A percentile compares a stretch with the other conserved stretches of the same genome.
phyloP scores from a whole-genome alignment of 164 flowering plant genomes.

The Akebia trifoliata region DNA sequence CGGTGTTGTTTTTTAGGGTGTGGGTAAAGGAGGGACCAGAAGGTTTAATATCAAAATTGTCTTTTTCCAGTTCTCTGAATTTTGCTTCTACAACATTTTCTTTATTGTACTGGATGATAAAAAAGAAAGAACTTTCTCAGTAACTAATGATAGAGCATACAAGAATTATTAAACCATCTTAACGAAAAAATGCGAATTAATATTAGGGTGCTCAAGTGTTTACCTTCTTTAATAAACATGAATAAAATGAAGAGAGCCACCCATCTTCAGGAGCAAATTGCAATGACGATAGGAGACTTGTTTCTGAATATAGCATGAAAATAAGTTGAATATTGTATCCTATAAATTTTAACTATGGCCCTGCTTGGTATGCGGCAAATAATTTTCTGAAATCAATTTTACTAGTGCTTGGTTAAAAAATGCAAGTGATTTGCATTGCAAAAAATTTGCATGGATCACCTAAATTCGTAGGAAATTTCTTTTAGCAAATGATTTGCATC shows the following conservation, averaged over 20 bases:
- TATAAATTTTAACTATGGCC: background rate
- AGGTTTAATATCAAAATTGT: slow-evolving; percentile 31
- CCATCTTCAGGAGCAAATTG: slow-evolving; percentile 81
- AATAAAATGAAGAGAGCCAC: slow-evolving; percentile 89
- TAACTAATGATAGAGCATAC: background rate
- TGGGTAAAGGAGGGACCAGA: slow-evolving; percentile 41
- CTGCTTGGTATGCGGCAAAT: background rate
- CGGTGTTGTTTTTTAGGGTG: slow-evolving; percentile 69
- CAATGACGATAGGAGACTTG: slow-evolving; percentile 61
- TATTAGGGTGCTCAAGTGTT: background rate
- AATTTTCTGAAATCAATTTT: too few species aligned
- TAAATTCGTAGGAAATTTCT: too few species aligned
- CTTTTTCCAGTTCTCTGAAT: slow-evolving; percentile 72
- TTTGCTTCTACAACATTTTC: slow-evolving; percentile 77
- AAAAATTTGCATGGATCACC: too few species aligned
- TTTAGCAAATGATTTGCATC: too few species aligned
- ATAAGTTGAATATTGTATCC: slow-evolving; percentile 1
- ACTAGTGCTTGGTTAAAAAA: too few species aligned
- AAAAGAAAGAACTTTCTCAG: slow-evolving; percentile 10
- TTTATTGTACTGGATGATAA: slow-evolving; percentile 60
- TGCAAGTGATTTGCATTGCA: too few species aligned
- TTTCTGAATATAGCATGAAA: slow-evolving; percentile 43
- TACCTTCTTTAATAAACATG: slow-evolving; percentile 89
- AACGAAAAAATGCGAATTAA: background rate
- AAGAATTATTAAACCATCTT: background rate